phyloP scores from a whole-genome alignment of 1,139 yeast species.

The Hansenula anomala region DNA sequence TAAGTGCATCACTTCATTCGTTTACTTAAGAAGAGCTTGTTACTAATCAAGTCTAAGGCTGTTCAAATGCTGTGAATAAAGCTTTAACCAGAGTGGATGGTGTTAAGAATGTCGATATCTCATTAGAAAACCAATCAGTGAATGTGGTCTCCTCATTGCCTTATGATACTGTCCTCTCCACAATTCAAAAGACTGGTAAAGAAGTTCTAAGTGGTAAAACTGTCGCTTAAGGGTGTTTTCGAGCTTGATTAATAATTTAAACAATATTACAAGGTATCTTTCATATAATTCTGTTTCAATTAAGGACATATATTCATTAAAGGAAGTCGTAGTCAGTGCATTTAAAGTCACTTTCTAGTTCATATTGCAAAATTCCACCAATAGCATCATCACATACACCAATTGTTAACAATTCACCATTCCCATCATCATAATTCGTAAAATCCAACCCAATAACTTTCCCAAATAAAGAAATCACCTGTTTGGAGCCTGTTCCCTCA shows the following conservation, averaged over 20 bases:
- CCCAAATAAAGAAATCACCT: constrained; percentile 51
- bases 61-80: constrained; percentile 82
- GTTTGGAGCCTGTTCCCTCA: constrained; percentile 26
- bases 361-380: constrained; percentile 53
- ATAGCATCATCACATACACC: constrained; percentile 54
- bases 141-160: constrained; percentile 64
- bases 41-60: too few relatives aligned
- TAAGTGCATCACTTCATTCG: too few relatives aligned
- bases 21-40: too few relatives aligned
- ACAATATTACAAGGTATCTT: too few relatives aligned
- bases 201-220: constrained; percentile 63
- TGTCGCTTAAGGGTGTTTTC: constrained; percentile 4
- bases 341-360: constrained; percentile 32
- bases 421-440: constrained; percentile 39
- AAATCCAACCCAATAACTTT: constrained; percentile 54
- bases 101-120: constrained; percentile 64
- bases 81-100: constrained; percentile 73
- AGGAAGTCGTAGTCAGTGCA: constrained; percentile 37
- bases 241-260: too few relatives aligned
- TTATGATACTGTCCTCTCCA: constrained; percentile 72
- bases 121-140: constrained; percentile 78
- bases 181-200: constrained; percentile 90
- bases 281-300: too few relatives aligned
- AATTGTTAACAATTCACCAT: constrained; percentile 43
- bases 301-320: constrained; percentile 10